phyloP scores from a whole-genome alignment of 164 flowering plant genomes.

The Litsea cubeba region DNA sequence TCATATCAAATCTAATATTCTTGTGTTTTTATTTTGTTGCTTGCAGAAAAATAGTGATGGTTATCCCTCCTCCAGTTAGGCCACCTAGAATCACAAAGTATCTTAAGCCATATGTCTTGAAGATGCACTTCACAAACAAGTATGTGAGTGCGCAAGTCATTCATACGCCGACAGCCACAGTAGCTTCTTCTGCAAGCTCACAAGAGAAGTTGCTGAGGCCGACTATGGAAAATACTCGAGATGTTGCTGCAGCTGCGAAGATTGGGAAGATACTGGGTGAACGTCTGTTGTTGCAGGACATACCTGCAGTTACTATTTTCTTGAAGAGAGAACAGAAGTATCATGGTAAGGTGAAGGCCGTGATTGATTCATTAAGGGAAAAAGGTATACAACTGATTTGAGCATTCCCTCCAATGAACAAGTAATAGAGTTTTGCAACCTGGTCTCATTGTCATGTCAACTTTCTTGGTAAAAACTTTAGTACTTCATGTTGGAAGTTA shows the following conservation, averaged over 20 bases:
- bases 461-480: not conserved
- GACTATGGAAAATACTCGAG: slow-evolving; percentile 54
- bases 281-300: slow-evolving; percentile 49
- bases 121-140: slow-evolving; percentile 88
- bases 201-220: slow-evolving; percentile 63
- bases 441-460: not conserved
- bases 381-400: slow-evolving; percentile 62
- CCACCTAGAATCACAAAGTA: slow-evolving; percentile 47
- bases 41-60: slow-evolving; percentile 41
- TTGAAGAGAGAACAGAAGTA: slow-evolving; percentile 69
- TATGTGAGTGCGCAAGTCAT: slow-evolving; percentile 72
- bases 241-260: slow-evolving; percentile 76
- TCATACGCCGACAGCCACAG: slow-evolving; percentile 78
- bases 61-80: slow-evolving; percentile 67
- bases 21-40: not conserved
- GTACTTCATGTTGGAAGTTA: not conserved
- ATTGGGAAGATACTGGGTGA: slow-evolving; percentile 78
- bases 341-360: slow-evolving; percentile 85
- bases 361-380: slow-evolving; percentile 62
- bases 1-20: not conserved
- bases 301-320: slow-evolving; percentile 65
- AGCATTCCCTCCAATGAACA: not conserved
- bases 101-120: slow-evolving; percentile 78
- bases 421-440: not conserved
- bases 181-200: slow-evolving; percentile 74